These are phyloP conservation scores for Suillus variegatus DNA, from an alignment of 768 basidiomycete species.

Conservation along the genomic window DNA sequence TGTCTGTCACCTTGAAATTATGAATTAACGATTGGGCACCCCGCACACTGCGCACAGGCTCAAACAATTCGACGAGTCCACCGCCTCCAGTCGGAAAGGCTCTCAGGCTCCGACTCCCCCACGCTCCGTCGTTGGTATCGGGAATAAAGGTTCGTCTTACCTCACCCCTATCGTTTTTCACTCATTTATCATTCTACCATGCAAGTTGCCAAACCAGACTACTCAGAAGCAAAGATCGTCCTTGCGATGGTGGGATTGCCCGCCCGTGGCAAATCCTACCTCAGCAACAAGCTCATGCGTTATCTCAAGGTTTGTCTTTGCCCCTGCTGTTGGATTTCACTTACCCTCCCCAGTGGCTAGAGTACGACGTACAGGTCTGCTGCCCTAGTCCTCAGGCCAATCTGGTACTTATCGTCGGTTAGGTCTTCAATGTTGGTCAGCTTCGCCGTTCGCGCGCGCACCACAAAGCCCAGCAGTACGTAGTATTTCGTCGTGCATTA, in stretches of 20 bases:
- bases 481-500: constrained; percentile 17
- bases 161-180: constrained; percentile 7
- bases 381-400: not conserved
- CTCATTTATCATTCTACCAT: constrained; percentile 1
- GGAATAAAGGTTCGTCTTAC: constrained; percentile 68
- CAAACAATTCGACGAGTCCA: constrained; percentile 78
- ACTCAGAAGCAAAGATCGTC: constrained; percentile 98
- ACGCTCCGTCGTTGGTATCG: constrained; percentile 83
- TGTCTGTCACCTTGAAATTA: not conserved
- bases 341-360: constrained; percentile 78
- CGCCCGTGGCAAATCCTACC: constrained; percentile 97
- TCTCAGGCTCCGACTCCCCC: constrained; percentile 81
- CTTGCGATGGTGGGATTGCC: constrained; percentile 98
- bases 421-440: constrained; percentile 99
- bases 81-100: constrained; percentile 64
- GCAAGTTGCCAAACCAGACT: constrained; percentile 93
- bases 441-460: constrained; percentile 83
- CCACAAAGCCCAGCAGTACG: constrained; percentile 73
- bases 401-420: constrained; percentile 7
- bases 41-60: constrained; percentile 50
- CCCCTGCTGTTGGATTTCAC: constrained; percentile 1
- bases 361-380: constrained; percentile 91
- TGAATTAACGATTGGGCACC: not conserved
- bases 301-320: constrained; percentile 76
- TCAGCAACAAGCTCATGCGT: constrained; percentile 96